Base-by-base conservation (phyloP, 1,284 basidiomycete species). In the Cystobasidium sp. region DNA sequence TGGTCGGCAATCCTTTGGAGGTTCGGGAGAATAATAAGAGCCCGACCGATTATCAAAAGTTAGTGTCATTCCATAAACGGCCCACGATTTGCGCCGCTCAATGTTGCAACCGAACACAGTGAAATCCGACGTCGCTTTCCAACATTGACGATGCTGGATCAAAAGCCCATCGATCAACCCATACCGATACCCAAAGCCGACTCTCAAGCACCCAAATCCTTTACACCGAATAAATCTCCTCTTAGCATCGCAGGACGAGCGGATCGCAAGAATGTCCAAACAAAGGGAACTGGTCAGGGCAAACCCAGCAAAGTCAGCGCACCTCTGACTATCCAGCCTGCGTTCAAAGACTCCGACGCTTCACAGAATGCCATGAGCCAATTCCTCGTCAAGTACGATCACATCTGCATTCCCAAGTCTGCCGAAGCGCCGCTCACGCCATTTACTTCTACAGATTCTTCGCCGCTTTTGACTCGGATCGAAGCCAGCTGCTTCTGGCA, bases 1-100 rank as follows among this genome's bases (percentile, higher is more conserved):
- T 95, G 66, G 84, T 86, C 9, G 92, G 90, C 24, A 96, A 94
- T 80, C 93, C 93, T 1, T 78, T 96, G 58, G 87, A 89, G 68
- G 88, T 90, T 39, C 80, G 85, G 47, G 88, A 90, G 67, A 84
- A 87, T 65, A 84, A 87, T 76, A 83, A 86, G 67, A 87, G 87
- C 46, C 84, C 82, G 22, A 86, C 88, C 66, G 83, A 86, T 63
- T 89, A 91, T 81, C 87, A 88, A 83, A 87, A 87, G 92, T 90
- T 77, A 79, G 86, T 83, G 72, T 0, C 76, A 74, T 44, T 64
- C 78, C 24, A 66, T 44, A 76, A 75, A 68, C 76, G 56, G 43
- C 61, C n/a, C 43, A 12, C 18, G 46, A 49, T 49, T 3, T n/a
- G 6, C 46, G 31, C 24, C 59, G 24, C n/a, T 10, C 61, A 76